Base-by-base conservation (phyloP, 768 basidiomycete genomes). In the Xerocomus brunneocitrinus region DNA sequence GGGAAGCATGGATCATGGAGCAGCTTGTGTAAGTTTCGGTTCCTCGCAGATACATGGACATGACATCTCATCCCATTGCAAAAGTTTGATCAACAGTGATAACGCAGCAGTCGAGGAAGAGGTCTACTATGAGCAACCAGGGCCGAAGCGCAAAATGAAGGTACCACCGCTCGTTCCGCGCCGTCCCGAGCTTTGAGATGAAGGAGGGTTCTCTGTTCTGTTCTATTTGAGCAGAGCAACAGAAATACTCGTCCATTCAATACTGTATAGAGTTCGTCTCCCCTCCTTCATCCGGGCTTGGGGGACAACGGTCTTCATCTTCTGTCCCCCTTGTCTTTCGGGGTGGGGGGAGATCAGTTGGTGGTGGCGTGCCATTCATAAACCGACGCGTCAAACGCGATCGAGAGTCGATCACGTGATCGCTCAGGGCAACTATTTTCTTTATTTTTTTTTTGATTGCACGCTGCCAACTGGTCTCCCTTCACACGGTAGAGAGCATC, bases 131-230 rank as follows among this genome's bases (percentile, higher is more conserved):
- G 89, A 89, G 70, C 83, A 83, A 31, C 73, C 78, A 58, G 74
- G 70, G 62, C 59, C 78, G 54, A 86, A 84, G 74, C 84, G 87
- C 73, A 90, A 85, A 84, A 75, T 82, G 83, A 91, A 91, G 89
- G 89, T 91, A 91, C 81, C 88, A 73, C 82, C 86, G 76, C 82
- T 85, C 76, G 55, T 65, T 76, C 82, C 82, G 77, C 87, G 87
- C 81, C 89, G 86, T 80, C 85, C 88, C 75, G 87, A 89, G 85
- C 85, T 90, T 80, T 91, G 85, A 90, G 89, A 89, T 89, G 89
- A 91, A 87, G 89, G 88, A 82, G 89, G 82, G 70, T 70, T 67
- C 73, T 71, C 53, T 56, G 54, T 75, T 72, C 69, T 60, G 71
- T 64, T 60, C 62, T 64, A 61, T 62, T 67, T 61, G 61, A 62